Percentiles rank a stretch among this genome's conserved stretches.
phyloP scores from a whole-genome alignment of 2,329 filamentous ascomycete species.

The Leptographium galeiforme region DNA sequence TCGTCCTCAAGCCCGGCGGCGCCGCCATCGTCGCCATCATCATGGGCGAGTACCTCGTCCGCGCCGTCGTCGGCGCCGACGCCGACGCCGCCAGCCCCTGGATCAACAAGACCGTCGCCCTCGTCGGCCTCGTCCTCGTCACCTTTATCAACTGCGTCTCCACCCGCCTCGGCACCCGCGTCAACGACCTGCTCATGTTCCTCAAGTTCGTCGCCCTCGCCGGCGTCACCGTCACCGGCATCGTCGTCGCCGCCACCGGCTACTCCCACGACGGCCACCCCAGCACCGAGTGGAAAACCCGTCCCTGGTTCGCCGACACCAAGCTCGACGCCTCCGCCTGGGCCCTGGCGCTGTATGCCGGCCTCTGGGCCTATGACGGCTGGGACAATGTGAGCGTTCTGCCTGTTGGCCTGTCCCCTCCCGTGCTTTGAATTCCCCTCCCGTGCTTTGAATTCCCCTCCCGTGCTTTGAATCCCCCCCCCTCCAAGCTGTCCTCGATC shows the following conservation, averaged over 20 bases:
- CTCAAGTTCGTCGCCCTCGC: constrained; percentile 86
- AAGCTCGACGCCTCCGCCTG: constrained; percentile 68
- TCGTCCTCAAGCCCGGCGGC: constrained; percentile 86
- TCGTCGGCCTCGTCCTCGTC: constrained; percentile 61
- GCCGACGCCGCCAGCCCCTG: constrained; percentile 68
- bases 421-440: background rate
- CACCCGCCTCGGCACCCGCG: constrained; percentile 71
- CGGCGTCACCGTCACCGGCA: constrained; percentile 73
- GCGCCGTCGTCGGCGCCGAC: constrained; percentile 76
- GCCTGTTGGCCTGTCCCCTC: background rate
- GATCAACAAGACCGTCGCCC: constrained; percentile 79
- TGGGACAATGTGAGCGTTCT: constrained; percentile 81
- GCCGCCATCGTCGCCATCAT: constrained; percentile 94
- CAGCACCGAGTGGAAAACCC: constrained; percentile 74
- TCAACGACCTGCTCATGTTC: constrained; percentile 92
- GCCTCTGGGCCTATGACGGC: constrained; percentile 94
- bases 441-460: too few relatives aligned
- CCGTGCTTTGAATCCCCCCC: too few relatives aligned
- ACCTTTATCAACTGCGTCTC: constrained; percentile 84
- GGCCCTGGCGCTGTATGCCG: constrained; percentile 90
- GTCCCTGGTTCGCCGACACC: constrained; percentile 80
- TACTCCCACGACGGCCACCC: constrained; percentile 63
- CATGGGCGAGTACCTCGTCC: constrained; percentile 93
- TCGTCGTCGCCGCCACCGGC: constrained; percentile 80
- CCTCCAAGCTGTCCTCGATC: too few relatives aligned